phyloP scores from a whole-genome alignment of 2,329 filamentous ascomycete species.

The Hypoxylon rubiginosum region DNA sequence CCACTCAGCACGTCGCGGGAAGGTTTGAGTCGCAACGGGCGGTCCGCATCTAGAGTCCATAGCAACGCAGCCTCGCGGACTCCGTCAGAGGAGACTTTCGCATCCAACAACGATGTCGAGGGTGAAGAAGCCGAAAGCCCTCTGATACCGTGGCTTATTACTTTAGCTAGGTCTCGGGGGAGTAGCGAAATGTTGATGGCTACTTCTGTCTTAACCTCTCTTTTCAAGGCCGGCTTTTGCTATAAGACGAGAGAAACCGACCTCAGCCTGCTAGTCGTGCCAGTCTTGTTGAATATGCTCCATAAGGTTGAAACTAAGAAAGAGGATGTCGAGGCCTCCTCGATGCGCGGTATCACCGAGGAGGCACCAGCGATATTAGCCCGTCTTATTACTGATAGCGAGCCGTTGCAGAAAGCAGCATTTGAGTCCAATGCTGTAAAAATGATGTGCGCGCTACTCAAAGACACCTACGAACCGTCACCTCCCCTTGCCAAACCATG shows the following conservation, averaged over 20 bases:
- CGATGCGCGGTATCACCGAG: conserved; percentile 71
- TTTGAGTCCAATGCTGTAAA: conserved; percentile 72
- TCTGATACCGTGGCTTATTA: conserved; percentile 80
- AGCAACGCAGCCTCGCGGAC: conserved; percentile 45
- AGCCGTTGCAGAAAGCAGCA: conserved; percentile 83
- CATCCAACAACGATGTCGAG: conserved; percentile 52
- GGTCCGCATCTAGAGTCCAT: conserved; percentile 48
- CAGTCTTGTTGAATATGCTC: conserved; percentile 76
- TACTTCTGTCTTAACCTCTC: conserved; percentile 74
- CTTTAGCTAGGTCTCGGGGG: conserved; percentile 68
- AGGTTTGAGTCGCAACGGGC: conserved; percentile 48
- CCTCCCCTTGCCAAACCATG: conserved; percentile 49
- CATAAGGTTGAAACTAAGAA: conserved; percentile 61
- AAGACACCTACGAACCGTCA: conserved; percentile 64
- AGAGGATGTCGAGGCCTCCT: conserved; percentile 56
- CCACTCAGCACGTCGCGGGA: conserved; percentile 63
- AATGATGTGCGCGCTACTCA: conserved; percentile 63
- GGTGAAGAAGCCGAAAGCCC: conserved; percentile 76
- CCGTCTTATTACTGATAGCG: conserved; percentile 81
- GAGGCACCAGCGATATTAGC: conserved; percentile 82
- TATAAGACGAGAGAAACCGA: conserved; percentile 73
- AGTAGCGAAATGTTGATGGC: conserved; percentile 76
- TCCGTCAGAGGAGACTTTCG: conserved; percentile 44
- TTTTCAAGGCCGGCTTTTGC: conserved; percentile 77
- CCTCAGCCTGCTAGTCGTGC: conserved; percentile 76